Evolutionary conservation across 2,329 filamentous ascomycete genomes (phyloP).

Genomic region (Colletotrichum brevisporum): DNA sequence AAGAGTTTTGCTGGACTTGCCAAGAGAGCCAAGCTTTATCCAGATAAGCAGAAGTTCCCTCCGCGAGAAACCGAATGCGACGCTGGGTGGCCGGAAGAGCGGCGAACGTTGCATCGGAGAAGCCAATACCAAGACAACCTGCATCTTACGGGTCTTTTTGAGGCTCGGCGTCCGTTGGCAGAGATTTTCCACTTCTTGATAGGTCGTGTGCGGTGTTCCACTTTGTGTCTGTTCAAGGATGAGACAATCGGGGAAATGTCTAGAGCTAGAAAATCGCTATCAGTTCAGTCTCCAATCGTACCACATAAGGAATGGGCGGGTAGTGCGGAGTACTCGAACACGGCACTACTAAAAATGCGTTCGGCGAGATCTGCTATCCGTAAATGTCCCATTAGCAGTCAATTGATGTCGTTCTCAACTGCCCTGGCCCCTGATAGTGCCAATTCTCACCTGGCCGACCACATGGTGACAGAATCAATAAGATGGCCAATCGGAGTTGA

Average conservation of each 20-base stretch:
- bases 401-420: no score
- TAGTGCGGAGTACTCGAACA: no score
- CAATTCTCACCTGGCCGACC: no score
- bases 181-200: not conserved
- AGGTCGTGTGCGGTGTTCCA: not conserved
- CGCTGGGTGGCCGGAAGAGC: not conserved
- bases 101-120: not conserved
- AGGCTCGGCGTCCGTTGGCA: slow-evolving; percentile 12
- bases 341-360: no score
- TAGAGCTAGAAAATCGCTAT: slow-evolving; percentile 13
- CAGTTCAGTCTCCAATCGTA: not conserved
- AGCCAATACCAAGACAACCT: slow-evolving; percentile 16
- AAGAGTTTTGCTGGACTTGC: slow-evolving; percentile 31
- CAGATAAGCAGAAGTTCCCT: slow-evolving; percentile 26
- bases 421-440: no score
- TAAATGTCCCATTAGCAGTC: no score
- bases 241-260: not conserved
- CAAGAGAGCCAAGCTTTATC: slow-evolving; percentile 41
- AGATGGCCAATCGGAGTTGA: no score
- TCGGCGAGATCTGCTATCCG: no score
- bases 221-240: slow-evolving; percentile 1
- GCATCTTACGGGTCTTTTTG: slow-evolving; percentile 15
- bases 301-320: not conserved
- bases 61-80: slow-evolving; percentile 26
- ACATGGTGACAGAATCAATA: no score